Evolutionary conservation across 768 basidiomycete genomes (phyloP).

Genomic region (Hirschioporus abietinus): DNA sequence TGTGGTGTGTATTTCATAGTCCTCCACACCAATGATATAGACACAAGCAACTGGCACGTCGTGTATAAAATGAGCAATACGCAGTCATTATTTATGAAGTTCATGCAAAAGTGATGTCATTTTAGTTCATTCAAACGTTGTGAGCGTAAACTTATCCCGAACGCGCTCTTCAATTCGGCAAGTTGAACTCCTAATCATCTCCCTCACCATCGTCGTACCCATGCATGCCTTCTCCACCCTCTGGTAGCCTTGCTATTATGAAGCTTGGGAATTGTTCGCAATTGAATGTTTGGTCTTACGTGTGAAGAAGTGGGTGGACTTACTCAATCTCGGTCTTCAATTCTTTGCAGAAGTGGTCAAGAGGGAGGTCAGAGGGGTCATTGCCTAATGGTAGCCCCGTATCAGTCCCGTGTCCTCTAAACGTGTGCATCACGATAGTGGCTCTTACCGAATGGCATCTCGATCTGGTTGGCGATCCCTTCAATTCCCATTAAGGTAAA

Average conservation of each 20-base stretch:
- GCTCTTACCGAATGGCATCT: slow-evolving; percentile 81
- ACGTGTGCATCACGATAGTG: neutral
- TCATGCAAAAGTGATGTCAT: neutral
- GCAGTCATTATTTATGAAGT: neutral
- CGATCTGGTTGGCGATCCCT: slow-evolving; percentile 92
- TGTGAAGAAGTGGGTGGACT: slow-evolving; percentile 24
- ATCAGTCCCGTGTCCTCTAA: neutral
- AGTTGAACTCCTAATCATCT: slow-evolving; percentile 52
- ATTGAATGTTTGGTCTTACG: neutral
- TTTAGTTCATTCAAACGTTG: neutral
- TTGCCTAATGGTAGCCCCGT: slow-evolving; percentile 33
- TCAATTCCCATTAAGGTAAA: slow-evolving; percentile 95
- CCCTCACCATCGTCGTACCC: slow-evolving; percentile 81
- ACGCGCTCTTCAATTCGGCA: neutral
- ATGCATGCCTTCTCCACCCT: slow-evolving; percentile 65
- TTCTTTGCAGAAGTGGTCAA: slow-evolving; percentile 86
- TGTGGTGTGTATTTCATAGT: neutral
- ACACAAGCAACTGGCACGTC: neutral
- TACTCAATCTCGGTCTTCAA: slow-evolving; percentile 81
- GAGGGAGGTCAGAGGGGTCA: slow-evolving; percentile 65
- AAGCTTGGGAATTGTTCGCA: slow-evolving; percentile 36
- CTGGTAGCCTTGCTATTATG: slow-evolving; percentile 63
- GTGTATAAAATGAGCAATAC: neutral
- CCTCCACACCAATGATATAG: neutral
- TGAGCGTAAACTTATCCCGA: neutral